Evolutionary conservation across 2,329 filamentous ascomycete species (phyloP).

Genomic region (Aurifilum marmelostoma): DNA sequence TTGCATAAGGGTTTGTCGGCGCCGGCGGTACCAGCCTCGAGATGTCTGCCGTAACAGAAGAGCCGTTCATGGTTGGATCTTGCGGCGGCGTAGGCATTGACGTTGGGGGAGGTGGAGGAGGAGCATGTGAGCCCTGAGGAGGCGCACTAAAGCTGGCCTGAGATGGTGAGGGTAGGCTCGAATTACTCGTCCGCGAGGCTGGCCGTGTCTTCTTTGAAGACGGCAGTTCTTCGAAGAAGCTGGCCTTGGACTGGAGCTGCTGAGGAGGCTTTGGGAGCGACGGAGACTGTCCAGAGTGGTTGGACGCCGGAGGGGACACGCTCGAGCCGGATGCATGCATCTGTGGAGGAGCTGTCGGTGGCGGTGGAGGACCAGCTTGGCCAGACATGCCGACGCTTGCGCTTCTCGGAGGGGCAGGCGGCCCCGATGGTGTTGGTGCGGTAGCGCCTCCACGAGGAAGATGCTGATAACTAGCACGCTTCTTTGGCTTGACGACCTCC

Average conservation of each 20-base stretch:
- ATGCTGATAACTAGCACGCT: constrained; percentile 63
- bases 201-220: constrained; percentile 64
- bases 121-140: constrained; percentile 32
- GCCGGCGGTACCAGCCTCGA: constrained; percentile 57
- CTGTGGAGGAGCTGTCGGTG: constrained; percentile 30
- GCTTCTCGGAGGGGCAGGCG: constrained; percentile 62
- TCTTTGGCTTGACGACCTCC: constrained; percentile 76
- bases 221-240: constrained; percentile 81
- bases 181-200: constrained; percentile 56
- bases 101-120: constrained; percentile 32
- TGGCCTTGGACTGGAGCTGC: constrained; percentile 48
- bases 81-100: constrained; percentile 31
- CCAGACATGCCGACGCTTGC: constrained; percentile 54
- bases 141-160: constrained; percentile 42
- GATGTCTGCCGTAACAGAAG: constrained; percentile 36
- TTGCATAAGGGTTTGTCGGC: constrained; percentile 57
- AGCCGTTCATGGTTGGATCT: constrained; percentile 25
- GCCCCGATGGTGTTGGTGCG: constrained; percentile 45
- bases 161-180: constrained; percentile 47
- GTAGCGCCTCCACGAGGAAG: constrained; percentile 47
- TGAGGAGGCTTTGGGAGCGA: constrained; percentile 40
- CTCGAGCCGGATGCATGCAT: constrained; percentile 34
- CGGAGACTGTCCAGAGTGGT: constrained; percentile 41
- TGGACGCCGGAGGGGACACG: constrained; percentile 43
- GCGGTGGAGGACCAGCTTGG: constrained; percentile 34